Percentiles rank a stretch among this genome's conserved stretches.
Conservation (phyloP, 495 filamentous ascomycete species). For the Neurospora sp. region DNA sequence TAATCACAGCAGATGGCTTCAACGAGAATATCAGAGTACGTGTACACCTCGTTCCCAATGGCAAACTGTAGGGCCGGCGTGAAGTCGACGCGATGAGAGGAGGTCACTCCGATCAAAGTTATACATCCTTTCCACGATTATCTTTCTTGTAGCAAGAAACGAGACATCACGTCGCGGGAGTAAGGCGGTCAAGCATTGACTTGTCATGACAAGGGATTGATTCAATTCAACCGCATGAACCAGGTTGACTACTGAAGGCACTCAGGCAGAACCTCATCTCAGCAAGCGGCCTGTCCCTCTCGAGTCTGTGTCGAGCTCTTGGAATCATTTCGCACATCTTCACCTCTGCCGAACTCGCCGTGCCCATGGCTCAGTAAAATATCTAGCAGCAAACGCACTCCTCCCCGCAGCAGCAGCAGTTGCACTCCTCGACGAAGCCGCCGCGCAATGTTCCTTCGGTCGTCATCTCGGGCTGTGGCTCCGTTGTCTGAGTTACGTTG, state of each 20-base stretch:
- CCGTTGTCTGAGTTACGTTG: background rate
- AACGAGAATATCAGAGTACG: background rate
- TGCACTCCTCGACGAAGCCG: conserved; percentile 21
- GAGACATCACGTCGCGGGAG: background rate
- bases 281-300: background rate
- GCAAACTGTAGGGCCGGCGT: background rate
- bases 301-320: background rate
- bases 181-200: background rate
- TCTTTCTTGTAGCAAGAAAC: background rate
- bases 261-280: background rate
- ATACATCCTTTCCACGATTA: background rate
- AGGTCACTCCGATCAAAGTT: background rate
- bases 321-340: background rate
- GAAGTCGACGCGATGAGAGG: background rate
- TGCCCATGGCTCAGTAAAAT: background rate
- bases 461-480: conserved; percentile 22
- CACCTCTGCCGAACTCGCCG: background rate
- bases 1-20: background rate
- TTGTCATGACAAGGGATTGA: background rate
- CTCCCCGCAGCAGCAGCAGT: conserved; percentile 19
- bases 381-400: conserved; percentile 19
- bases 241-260: background rate
- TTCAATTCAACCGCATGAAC: background rate
- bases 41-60: background rate
- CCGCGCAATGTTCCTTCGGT: conserved; percentile 11